Evolutionary conservation across 257 asterid genomes (phyloP).

Genomic region (Solanum chiquidenum): DNA sequence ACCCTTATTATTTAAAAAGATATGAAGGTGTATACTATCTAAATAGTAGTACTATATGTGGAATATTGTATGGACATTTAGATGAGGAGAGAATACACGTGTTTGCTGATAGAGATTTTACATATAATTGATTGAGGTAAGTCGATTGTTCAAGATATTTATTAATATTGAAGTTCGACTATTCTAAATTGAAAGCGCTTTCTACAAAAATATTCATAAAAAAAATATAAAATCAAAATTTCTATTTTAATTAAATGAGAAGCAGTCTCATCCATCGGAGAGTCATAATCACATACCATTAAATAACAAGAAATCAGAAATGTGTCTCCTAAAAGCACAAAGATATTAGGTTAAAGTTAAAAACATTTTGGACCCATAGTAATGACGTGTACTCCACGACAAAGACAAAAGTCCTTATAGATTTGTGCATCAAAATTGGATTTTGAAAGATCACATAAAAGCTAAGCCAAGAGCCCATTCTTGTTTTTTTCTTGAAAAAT

Average conservation of each 20-base stretch:
- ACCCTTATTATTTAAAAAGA: too few species aligned
- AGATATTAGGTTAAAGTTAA: slow-evolving; percentile 1
- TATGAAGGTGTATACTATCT: too few species aligned
- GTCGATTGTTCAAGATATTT: too few species aligned
- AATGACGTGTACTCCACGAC: slow-evolving; percentile 34
- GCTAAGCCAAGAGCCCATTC: background rate
- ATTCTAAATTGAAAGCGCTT: too few species aligned
- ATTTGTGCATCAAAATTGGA: background rate
- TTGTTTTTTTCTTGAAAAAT: background rate
- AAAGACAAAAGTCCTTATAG: background rate
- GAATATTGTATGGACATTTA: too few species aligned
- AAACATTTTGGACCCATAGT: background rate
- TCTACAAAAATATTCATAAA: too few species aligned
- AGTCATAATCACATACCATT: background rate
- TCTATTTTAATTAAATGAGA: too few species aligned
- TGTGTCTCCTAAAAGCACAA: background rate
- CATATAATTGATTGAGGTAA: too few species aligned
- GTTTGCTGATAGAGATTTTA: too few species aligned
- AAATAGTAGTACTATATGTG: too few species aligned
- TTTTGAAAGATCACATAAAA: background rate
- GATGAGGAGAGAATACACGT: too few species aligned
- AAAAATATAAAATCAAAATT: accelerated
- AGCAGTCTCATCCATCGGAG: accelerated
- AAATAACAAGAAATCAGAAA: background rate
- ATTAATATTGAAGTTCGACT: too few species aligned